Evolutionary conservation across 306 rosid genomes (phyloP).

Genomic region (Trifolium fragiferum): DNA sequence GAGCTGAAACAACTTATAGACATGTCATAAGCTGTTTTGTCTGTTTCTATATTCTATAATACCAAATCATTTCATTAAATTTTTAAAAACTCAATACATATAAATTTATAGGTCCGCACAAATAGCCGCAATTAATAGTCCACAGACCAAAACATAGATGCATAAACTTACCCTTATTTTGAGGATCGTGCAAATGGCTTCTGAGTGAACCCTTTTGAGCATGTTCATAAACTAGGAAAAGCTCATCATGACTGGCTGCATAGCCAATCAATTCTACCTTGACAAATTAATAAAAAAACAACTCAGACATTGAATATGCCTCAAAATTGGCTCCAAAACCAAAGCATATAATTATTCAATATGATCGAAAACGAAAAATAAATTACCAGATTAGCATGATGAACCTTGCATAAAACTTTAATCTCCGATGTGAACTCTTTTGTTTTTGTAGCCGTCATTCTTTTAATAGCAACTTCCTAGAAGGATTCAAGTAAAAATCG

Average conservation of each 20-base stretch:
- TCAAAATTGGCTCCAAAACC: conserved; percentile 44
- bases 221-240: conserved; percentile 83
- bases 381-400: conserved; percentile 94
- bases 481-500: conserved; percentile 42
- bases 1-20: too few relatives aligned
- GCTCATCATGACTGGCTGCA: conserved; percentile 86
- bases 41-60: not conserved
- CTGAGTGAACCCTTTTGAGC: conserved; percentile 96
- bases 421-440: conserved; percentile 88
- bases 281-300: conserved; percentile 54
- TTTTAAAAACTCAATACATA: not conserved
- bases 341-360: conserved; percentile 9
- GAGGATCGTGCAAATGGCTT: conserved; percentile 93
- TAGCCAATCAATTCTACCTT: conserved; percentile 99
- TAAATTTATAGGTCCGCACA: not conserved
- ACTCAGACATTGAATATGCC: conserved; percentile 49
- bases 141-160: conserved; percentile 19
- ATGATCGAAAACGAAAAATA: conserved; percentile 26
- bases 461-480: conserved; percentile 95
- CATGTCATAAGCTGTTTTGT: too few relatives aligned
- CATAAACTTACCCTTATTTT: conserved; percentile 76
- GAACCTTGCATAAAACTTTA: conserved; percentile 96
- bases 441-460: conserved; percentile 94
- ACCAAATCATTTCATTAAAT: not conserved
- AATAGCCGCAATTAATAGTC: conserved; percentile 20